Evolutionary conservation across 1,139 yeast species (phyloP).

Genomic region (Geotrichum aggregatum): DNA sequence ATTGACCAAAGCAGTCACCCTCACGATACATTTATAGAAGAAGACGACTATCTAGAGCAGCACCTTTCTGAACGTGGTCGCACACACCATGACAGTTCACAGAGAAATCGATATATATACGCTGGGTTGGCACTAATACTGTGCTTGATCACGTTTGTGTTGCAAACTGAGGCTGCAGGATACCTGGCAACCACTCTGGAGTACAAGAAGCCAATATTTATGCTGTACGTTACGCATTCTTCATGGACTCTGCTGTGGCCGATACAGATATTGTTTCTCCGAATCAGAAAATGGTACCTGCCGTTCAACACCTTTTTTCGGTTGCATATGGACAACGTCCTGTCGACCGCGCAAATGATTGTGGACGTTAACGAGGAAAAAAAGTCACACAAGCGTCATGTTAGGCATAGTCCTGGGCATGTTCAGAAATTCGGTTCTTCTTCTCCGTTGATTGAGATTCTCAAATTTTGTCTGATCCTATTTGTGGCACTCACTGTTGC

Average conservation of each 20-base stretch:
- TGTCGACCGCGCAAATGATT: slow-evolving; percentile 47
- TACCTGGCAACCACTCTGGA: slow-evolving; percentile 55
- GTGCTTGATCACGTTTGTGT: slow-evolving; percentile 63
- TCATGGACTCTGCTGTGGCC: slow-evolving; percentile 79
- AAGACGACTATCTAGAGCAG: neutral
- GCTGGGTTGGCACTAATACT: slow-evolving; percentile 56
- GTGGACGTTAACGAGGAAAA: slow-evolving; percentile 45
- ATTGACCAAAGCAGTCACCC: neutral
- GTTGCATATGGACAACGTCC: slow-evolving; percentile 50
- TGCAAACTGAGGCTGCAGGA: slow-evolving; percentile 78
- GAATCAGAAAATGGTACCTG: slow-evolving; percentile 35
- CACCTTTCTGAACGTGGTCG: no score
- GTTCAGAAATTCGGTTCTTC: slow-evolving; percentile 35
- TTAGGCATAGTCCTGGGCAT: slow-evolving; percentile 18
- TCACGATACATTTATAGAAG: neutral
- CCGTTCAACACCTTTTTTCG: slow-evolving; percentile 42
- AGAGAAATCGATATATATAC: slow-evolving; percentile 21
- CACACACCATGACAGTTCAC: slow-evolving; percentile 7
- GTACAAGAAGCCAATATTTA: slow-evolving; percentile 66
- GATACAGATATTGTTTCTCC: slow-evolving; percentile 48
- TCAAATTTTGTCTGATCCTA: slow-evolving; percentile 45
- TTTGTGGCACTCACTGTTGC: slow-evolving; percentile 65
- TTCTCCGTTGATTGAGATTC: slow-evolving; percentile 32
- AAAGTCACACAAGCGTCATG: slow-evolving; percentile 33
- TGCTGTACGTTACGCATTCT: slow-evolving; percentile 70